A percentile compares a stretch with the other conserved stretches of the same genome.
Conservation (phyloP, 108 stramenopile genomes). For the Cyclotella cryptica region DNA sequence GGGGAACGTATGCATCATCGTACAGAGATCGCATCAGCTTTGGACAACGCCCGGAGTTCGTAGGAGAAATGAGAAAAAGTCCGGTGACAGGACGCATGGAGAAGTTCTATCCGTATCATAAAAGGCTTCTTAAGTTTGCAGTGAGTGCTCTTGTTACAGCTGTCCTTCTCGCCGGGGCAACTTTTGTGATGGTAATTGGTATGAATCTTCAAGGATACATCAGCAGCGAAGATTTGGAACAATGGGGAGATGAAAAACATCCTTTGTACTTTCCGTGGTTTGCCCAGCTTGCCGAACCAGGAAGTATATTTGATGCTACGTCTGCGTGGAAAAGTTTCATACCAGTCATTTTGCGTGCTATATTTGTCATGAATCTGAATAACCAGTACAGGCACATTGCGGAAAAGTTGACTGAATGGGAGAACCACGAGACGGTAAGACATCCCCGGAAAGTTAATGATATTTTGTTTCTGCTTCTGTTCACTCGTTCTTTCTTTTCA, state of each 20-base stretch:
- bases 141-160: constrained; percentile 64
- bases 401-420: constrained; percentile 70
- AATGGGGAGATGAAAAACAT: constrained; percentile 54
- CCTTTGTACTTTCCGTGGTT: constrained; percentile 67
- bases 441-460: background rate
- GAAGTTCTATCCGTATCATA: constrained; percentile 58
- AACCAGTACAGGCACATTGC: constrained; percentile 67
- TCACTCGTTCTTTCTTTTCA: background rate
- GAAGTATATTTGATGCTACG: constrained; percentile 66
- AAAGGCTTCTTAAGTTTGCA: constrained; percentile 64
- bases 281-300: constrained; percentile 65
- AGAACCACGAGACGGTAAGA: constrained; percentile 74
- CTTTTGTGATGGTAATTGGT: constrained; percentile 75
- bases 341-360: constrained; percentile 72
- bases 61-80: constrained; percentile 58
- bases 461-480: background rate
- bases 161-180: constrained; percentile 65
- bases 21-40: constrained; percentile 28
- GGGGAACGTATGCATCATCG: constrained; percentile 58
- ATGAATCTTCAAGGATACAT: constrained; percentile 88
- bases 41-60: constrained; percentile 64
- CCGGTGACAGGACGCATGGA: constrained; percentile 73
- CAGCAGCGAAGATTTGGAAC: constrained; percentile 52
- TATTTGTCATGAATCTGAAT: constrained; percentile 70
- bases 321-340: constrained; percentile 58